Evolutionary conservation across 192 early-diverging fungal genomes (phyloP), one percentile per base, ranked within the genome.

Genomic region (Coemansia sp.): DNA sequence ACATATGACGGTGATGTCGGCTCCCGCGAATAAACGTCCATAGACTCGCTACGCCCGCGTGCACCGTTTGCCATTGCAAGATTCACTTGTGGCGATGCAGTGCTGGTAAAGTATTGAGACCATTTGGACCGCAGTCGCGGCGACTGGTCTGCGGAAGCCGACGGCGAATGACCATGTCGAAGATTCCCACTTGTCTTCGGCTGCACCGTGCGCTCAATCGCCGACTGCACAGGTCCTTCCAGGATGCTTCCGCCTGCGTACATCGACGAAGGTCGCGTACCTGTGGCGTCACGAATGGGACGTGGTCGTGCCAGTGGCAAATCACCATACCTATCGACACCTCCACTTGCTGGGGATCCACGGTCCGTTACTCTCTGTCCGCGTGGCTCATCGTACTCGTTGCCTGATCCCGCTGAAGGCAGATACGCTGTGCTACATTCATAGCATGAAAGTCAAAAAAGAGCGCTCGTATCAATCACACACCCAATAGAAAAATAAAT

Each of bases 31-130:
- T 25, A 21, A n/a, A 44, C 34, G 61, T 25, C 2, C 56, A 68
- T 28, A 27, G 74, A 69, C 61, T 71, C 74, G 41, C 74, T 76
- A 24, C 74, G 68, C 14, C 16, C 60, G 3, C 74, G 51, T 9
- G 22, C 48, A 10, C 62, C 30, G 7, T 12, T n/a, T 3, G 30
- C 67, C 22, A 48, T 58, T 26, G 62, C 62, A 10, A 54, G 19
- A 3, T 32, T 44, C 21, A 26, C 49, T 50, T 67, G 56, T 26
- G 57, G 49, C 26, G 57, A 23, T 6, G 65, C 75, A 0, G 75
- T 67, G 55, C 70, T 73, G 32, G 76, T 73, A 30, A 79, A 79
- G 54, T 79, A 79, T 64, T 79, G 76, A 47, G 76, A 71, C 76
- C 76, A 79, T 54, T 70, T 71, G 12, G 75, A 70, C 50, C 54